Percentiles rank a stretch among this genome's conserved stretches.
phyloP scores from a whole-genome alignment of 2,329 filamentous ascomycete genomes.

The Pseudogymnoascus verrucosus region DNA sequence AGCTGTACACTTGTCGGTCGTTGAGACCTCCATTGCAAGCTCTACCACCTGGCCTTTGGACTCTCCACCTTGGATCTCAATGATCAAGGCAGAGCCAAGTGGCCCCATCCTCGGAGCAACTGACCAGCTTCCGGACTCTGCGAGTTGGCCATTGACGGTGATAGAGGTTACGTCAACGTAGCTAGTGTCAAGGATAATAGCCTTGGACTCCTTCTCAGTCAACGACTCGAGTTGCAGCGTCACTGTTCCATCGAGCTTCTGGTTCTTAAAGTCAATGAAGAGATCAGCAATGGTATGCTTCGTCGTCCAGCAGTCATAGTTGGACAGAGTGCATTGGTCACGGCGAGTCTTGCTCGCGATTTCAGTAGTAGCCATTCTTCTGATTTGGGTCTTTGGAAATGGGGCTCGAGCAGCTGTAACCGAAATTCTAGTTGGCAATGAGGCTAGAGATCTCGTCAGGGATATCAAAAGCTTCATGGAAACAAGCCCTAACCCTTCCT shows the following conservation, averaged over 20 bases:
- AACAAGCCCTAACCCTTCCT: not conserved
- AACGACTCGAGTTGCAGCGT: slow-evolving; percentile 68
- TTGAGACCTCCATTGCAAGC: slow-evolving; percentile 62
- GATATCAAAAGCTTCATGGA: slow-evolving; percentile 9
- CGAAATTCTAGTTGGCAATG: not conserved
- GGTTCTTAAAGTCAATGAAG: slow-evolving; percentile 73
- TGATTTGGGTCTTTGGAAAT: slow-evolving; percentile 1
- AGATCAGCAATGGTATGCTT: slow-evolving; percentile 76
- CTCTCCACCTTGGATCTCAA: slow-evolving; percentile 50
- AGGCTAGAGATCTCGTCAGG: slow-evolving; percentile 1
- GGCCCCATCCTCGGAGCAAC: slow-evolving; percentile 56
- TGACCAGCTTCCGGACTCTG: not conserved
- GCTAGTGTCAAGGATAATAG: slow-evolving; percentile 85
- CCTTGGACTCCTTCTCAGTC: slow-evolving; percentile 62
- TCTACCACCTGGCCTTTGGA: slow-evolving; percentile 45
- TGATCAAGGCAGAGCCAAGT: slow-evolving; percentile 63
- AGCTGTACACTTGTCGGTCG: slow-evolving; percentile 81
- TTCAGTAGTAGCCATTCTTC: not conserved
- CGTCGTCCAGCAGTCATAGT: slow-evolving; percentile 83
- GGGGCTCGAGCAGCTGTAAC: not conserved
- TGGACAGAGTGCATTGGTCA: slow-evolving; percentile 85
- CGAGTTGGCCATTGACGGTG: slow-evolving; percentile 51
- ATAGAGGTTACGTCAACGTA: slow-evolving; percentile 67
- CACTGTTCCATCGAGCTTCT: slow-evolving; percentile 70
- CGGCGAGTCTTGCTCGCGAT: slow-evolving; percentile 30